Base-by-base conservation (phyloP, 2,329 filamentous ascomycete species). In the Penicillium sp. region DNA sequence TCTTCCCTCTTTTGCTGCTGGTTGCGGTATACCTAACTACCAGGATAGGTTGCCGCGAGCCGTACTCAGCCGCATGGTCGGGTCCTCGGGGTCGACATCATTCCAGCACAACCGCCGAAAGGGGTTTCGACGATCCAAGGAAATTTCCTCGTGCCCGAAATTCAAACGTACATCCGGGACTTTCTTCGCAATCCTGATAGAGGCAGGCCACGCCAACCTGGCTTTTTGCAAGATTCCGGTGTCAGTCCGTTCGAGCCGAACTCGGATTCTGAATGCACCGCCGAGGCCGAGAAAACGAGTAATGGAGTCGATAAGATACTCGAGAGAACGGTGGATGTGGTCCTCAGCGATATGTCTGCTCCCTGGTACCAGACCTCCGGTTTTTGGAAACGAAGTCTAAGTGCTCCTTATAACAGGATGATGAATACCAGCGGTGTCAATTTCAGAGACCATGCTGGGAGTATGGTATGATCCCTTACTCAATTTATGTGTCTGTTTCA, bases 291-390 rank as follows among this genome's bases (percentile, higher is more conserved):
- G 28, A 37, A 38, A 16, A 27, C 11, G 7, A 22, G 36, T 18
- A 35, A 12, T 14, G 8, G 18, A 18, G 28, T 12, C n/a, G 38
- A 53, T 37, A 41, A 39, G 13, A 47, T 45, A 31, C 27, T 52
- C 46, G 79, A 79, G 55, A 79, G 80, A 64, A 81, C 81, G 64
- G 91, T 96, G 57, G 89, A 97, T 74, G 82, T 99, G 66, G 89
- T 99, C 68, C 77, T 99, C 68, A 95, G 89, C 83, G 93, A 99
- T 81, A 99, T 99, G 93, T 99, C 85, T 82, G 92, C 80, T 80
- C 91, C 93, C 86, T 96, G 90, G 90, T 79, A 83, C 64, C 87
- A 88, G 76, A 87, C 81, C 45, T 78, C 79, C 65, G 86, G 86
- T 65, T 90, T 88, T 76, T 86, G 82, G 76, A 86, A 87, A 77